These are phyloP conservation scores for Nakataea oryzae DNA, from an alignment of 2,329 filamentous ascomycete species.

Conservation along the genomic window DNA sequence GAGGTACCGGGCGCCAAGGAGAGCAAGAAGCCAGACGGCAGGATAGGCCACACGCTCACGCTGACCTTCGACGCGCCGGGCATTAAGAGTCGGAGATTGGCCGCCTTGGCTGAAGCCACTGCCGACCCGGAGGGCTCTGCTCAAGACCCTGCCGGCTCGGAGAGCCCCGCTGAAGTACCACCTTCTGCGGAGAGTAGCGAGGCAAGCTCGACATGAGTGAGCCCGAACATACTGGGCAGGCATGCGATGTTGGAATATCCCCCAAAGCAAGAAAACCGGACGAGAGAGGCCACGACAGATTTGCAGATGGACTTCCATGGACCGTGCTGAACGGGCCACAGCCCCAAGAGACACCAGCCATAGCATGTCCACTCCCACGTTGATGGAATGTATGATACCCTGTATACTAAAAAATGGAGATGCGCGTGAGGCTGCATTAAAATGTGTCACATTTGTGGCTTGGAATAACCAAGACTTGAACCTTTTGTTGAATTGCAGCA, in stretches of 20 bases:
- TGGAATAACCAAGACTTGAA: neutral
- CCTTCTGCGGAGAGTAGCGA: neutral
- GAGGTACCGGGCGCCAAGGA: conserved; percentile 27
- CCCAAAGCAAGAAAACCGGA: neutral
- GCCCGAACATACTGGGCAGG: neutral
- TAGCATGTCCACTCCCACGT: neutral
- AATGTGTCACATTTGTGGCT: neutral
- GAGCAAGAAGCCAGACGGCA: conserved; percentile 29
- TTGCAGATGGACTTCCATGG: neutral
- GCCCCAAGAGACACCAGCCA: neutral
- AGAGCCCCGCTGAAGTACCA: neutral
- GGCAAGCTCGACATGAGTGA: neutral
- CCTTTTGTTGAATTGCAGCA: too few relatives aligned
- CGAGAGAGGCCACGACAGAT: neutral
- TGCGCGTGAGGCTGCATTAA: neutral
- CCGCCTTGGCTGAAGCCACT: neutral
- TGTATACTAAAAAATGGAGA: neutral
- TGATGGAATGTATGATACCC: neutral
- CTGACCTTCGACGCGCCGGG: conserved; percentile 27
- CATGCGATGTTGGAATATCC: neutral
- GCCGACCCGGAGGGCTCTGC: too few relatives aligned
- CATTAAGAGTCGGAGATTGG: neutral
- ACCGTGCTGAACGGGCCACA: neutral
- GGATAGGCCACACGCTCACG: conserved; percentile 24
- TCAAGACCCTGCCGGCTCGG: too few relatives aligned